Percentiles rank a stretch among this genome's conserved stretches.
Evolutionary conservation across 2,329 filamentous ascomycete species (phyloP).

Genomic region (Neofusicoccum kwambonambiense): DNA sequence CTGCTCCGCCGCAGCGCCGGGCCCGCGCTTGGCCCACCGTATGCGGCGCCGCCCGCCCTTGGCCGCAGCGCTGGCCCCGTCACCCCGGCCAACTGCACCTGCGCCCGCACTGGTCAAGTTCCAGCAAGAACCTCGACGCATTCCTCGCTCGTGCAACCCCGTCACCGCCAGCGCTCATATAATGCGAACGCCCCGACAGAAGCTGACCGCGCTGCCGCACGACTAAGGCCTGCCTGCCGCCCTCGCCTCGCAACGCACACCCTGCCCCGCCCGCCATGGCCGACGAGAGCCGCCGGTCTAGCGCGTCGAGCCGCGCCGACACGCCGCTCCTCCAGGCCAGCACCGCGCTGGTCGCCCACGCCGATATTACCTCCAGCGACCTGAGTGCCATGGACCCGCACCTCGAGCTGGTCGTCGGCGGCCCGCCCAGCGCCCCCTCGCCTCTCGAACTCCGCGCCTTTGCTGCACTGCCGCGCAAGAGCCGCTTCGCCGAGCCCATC

Average conservation of each 20-base stretch:
- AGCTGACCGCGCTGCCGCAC: background rate
- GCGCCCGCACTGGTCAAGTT: background rate
- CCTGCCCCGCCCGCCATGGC: slow-evolving; percentile 28
- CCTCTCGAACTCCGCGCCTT: slow-evolving; percentile 39
- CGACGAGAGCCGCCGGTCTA: slow-evolving; percentile 33
- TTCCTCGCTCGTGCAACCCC: slow-evolving; percentile 10
- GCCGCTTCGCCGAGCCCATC: slow-evolving; percentile 38
- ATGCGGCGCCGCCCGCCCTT: background rate
- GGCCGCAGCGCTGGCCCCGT: background rate
- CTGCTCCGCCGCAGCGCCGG: too few species aligned
- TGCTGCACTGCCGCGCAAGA: slow-evolving; percentile 37
- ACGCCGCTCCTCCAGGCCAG: slow-evolving; percentile 22
- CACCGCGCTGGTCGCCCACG: slow-evolving; percentile 18
- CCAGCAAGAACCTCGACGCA: slow-evolving; percentile 11
- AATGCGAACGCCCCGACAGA: slow-evolving; percentile 2
- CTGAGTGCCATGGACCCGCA: slow-evolving; percentile 24
- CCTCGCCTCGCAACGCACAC: background rate
- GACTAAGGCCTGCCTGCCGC: background rate
- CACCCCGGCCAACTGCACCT: background rate
- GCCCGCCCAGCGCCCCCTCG: slow-evolving; percentile 38
- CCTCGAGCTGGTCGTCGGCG: slow-evolving; percentile 32
- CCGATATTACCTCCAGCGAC: slow-evolving; percentile 21
- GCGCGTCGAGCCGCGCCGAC: slow-evolving; percentile 33
- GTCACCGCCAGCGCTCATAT: slow-evolving; percentile 11
- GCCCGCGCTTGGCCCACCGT: background rate